Percentiles rank a stretch among this genome's conserved stretches.
These are phyloP conservation scores for Ophiostoma triangulosporum DNA, from an alignment of 2,329 filamentous ascomycete genomes.

Conservation along the genomic window DNA sequence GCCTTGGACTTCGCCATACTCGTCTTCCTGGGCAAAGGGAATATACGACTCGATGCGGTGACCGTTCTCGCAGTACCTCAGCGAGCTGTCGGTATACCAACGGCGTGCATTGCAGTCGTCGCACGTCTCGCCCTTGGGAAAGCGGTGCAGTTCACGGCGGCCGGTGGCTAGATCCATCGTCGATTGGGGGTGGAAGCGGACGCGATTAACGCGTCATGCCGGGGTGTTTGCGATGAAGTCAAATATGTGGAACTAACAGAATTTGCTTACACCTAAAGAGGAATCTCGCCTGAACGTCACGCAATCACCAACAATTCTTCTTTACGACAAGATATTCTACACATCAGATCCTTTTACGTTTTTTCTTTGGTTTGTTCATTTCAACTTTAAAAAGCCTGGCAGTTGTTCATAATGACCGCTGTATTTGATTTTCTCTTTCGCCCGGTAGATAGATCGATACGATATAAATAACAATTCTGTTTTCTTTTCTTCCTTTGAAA, in stretches of 20 bases:
- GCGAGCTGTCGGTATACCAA: conserved; percentile 63
- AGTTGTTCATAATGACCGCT: background rate
- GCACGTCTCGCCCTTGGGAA: conserved; percentile 40
- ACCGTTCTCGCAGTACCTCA: conserved; percentile 66
- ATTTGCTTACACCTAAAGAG: conserved; percentile 7
- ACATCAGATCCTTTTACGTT: too few species aligned
- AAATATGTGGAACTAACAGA: conserved; percentile 5
- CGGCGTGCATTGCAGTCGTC: conserved; percentile 56
- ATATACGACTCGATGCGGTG: conserved; percentile 54
- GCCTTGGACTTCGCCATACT: conserved; percentile 46
- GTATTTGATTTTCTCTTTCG: background rate
- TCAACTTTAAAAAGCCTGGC: background rate
- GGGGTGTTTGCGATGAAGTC: background rate
- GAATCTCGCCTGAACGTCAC: background rate
- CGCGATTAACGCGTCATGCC: background rate
- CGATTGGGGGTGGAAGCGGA: background rate
- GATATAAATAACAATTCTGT: background rate
- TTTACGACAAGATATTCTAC: too few species aligned
- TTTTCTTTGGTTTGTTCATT: background rate
- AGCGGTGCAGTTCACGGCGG: conserved; percentile 32
- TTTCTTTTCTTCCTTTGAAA: background rate
- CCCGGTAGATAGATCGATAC: background rate
- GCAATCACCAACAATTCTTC: too few species aligned
- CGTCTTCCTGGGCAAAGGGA: conserved; percentile 46
- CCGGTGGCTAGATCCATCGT: conserved; percentile 24